Evolutionary conservation across 2,329 filamentous ascomycete genomes (phyloP), one percentile per base, ranked within the genome.

Genomic region (Colletotrichum truncatum): DNA sequence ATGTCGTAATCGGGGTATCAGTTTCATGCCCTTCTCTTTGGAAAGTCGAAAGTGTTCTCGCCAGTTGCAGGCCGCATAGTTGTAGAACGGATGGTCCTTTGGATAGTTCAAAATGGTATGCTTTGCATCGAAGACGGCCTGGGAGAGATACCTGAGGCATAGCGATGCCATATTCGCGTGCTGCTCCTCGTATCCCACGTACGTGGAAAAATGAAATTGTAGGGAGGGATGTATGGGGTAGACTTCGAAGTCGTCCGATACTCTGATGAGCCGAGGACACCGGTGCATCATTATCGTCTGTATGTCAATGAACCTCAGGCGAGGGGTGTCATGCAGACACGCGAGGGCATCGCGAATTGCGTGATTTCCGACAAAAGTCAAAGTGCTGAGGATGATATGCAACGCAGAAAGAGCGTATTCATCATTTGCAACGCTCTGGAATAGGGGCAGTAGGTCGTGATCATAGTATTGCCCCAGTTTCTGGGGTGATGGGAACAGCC

Each of bases 101-200:
- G 28, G 9, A 10, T 41, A 1, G 4, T 43, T 16, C 11, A n/a
- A n/a, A n/a, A n/a, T 51, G 3, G 12, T 6, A 9, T 16, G 28
- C n/a, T 32, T 18, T 16, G 16, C 16, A n/a, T 25, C 21, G 23
- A 68, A 67, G 3, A 18, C 8, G 4, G 53, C 21, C 8, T 48
- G 43, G 8, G 49, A 64, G 4, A 72, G 66, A 51, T 72, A 72
- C 36, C 63, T 66, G 6, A 72, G 38, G 43, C 70, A 72, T 2
- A 70, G 16, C 14, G 63, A 65, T 3, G 59, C 66, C 65, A 72
- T 69, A 38, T 68, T 69, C 5, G 57, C 65, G 12, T 69, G 57
- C 21, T 66, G 67, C 14, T 68, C 66, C 14, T 66, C 45, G 10
- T 41, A 8, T 8, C 62, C 30, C 4, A 70, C 26, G 11, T 67